Evolutionary conservation across 2,329 filamentous ascomycete species (phyloP), one percentile per base, ranked within the genome.

Genomic region (Cercospora brassicicola): DNA sequence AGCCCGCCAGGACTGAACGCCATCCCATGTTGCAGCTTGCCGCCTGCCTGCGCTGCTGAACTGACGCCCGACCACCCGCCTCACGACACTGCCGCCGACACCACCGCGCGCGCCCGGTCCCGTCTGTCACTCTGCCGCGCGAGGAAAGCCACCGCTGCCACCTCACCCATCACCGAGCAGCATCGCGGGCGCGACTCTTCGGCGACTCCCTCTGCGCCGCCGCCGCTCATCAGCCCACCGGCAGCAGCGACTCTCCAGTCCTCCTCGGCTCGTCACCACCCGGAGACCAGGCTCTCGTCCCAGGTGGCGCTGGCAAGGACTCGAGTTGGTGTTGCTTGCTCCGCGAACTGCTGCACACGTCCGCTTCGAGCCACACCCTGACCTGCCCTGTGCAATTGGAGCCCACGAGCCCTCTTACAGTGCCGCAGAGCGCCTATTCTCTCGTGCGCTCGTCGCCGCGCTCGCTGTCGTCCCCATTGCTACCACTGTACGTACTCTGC

Each of bases 261-360:
- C 48, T 53, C 53, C 53, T n/a, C 45, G 45, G 59, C 51, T 20
- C 51, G 31, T 62, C 33, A 67, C 20, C 42, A 68, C 61, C 70
- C 70, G 70, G 53, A 62, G 31, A 67, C 62, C 71, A 69, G 70
- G 68, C 57, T 67, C 56, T 64, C 64, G 68, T 63, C 65, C 62
- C 39, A 42, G 66, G 66, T 68, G 51, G 39, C 60, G 67, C 48
- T 39, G 53, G 53, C 64, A 23, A 68, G 56, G n/a, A 59, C 60
- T 30, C n/a, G 36, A 65, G 33, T 62, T 60, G 45, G 62, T 71
- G 67, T 69, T 67, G 66, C 71, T 57, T 51, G 30, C 63, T 64
- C 68, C 65, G 63, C 68, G 65, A 71, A 66, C 66, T 65, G 36
- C 69, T 75, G 73, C 73, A 72, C 70, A 66, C 69, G 66, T 68